These are phyloP conservation scores for Sporothrix schenckii DNA, from an alignment of 2,329 filamentous ascomycete species.

Conservation along the genomic window DNA sequence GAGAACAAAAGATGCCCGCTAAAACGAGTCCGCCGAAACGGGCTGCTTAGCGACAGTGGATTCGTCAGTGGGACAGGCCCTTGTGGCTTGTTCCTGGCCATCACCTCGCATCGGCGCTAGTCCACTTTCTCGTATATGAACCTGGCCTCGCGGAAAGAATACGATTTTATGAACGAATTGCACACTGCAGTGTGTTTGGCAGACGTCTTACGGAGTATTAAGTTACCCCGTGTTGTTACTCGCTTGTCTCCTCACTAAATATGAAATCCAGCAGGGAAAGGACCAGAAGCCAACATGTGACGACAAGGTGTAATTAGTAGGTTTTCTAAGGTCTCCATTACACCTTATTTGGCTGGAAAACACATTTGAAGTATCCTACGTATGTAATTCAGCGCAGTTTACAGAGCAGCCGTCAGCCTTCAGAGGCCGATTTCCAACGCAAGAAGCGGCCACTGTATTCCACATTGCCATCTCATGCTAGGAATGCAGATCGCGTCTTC, in stretches of 20 bases:
- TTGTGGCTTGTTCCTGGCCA: neutral
- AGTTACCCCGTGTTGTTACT: neutral
- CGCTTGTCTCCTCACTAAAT: neutral
- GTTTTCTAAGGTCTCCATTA: neutral
- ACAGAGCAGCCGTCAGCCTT: neutral
- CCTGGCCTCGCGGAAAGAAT: neutral
- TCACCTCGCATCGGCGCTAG: constrained; percentile 9
- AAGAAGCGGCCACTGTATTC: neutral
- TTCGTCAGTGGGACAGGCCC: neutral
- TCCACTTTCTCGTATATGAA: neutral
- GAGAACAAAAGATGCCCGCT: neutral
- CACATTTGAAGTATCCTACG: neutral
- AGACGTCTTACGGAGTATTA: neutral
- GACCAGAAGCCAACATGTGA: neutral
- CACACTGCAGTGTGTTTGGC: constrained; percentile 8
- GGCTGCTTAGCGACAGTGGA: neutral
- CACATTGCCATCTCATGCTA: constrained; percentile 8
- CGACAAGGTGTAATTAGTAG: neutral
- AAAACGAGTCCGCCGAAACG: constrained; percentile 15
- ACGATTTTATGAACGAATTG: neutral
- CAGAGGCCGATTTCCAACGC: neutral
- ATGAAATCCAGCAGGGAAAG: constrained; percentile 16
- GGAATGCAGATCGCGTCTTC: constrained; percentile 28
- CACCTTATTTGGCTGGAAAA: constrained; percentile 17
- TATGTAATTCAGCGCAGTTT: neutral